Evolutionary conservation across 108 stramenopile species (phyloP), one percentile per base, ranked within the genome.

Genomic region (Fragilaria radians): DNA sequence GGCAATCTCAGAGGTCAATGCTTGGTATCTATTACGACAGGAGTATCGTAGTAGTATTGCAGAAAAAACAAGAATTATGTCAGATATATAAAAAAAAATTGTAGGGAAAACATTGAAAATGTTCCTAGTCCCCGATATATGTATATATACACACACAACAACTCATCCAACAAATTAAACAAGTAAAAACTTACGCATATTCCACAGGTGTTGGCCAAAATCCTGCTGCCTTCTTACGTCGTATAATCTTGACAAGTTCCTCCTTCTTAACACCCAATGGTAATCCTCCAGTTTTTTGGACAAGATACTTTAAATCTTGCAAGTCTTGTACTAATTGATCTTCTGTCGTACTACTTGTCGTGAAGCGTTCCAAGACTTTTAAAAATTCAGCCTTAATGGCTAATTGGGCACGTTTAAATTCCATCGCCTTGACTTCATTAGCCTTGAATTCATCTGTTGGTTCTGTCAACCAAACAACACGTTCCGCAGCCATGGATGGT

Each of bases 371-470:
- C 42, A 91, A 30, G 0, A 75, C 73, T 17, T 66, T 73, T 29
- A 54, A 54, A 58, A 91, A 88, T 53, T 81, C 75, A 46, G 67
- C 73, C 50, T 91, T 91, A 19, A 66, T 29, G 25, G 34, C 46
- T 3, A 91, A 60, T 65, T 87, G 83, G 34, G 68, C 60, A 45
- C 80, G 83, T 46, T 80, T 80, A 66, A 87, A 91, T 71, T 85
- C 83, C 57, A 73, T 71, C 2, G 81, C 78, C 70, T 87, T 79
- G 47, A 68, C 75, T 81, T 91, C 89, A 57, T 79, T 85, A 36
- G 67, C 81, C 65, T 87, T 87, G 71, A 91, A 91, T 67, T 87
- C 89, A 28, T 85, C 83, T 19, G 89, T 91, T 24, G 89, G 89
- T 71, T 91, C 89, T 17, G 81, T 71, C 36, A 91, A 65, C 52